These are phyloP conservation scores for Melampsora americana DNA, from an alignment of 1,284 basidiomycete genomes.

Conservation along the genomic window DNA sequence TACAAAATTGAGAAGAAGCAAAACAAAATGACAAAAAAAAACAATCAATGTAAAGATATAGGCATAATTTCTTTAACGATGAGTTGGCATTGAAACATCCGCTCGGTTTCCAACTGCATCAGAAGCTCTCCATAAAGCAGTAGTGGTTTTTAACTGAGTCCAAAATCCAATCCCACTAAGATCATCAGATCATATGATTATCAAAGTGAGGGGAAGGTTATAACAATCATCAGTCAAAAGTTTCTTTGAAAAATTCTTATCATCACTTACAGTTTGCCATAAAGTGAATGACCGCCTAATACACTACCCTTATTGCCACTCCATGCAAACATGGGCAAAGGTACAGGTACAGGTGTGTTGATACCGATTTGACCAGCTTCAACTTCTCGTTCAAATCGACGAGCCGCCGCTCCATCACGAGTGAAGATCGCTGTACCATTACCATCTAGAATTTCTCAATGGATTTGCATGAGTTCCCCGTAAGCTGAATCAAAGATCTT, in stretches of 20 bases:
- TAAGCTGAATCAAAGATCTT: conserved; percentile 47
- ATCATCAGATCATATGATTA: background rate
- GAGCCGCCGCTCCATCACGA: conserved; percentile 89
- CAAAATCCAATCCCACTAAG: conserved; percentile 41
- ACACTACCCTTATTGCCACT: conserved; percentile 85
- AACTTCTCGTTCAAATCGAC: conserved; percentile 83
- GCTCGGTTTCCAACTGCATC: conserved; percentile 38
- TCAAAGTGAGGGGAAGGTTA: background rate
- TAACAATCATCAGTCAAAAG: background rate
- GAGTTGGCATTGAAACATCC: conserved; percentile 42
- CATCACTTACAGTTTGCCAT: conserved; percentile 68
- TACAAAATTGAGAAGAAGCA: too few relatives aligned
- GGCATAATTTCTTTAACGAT: conserved; percentile 8
- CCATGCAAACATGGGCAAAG: conserved; percentile 61
- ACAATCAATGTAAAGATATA: background rate
- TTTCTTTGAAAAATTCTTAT: background rate
- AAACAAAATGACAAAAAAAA: too few relatives aligned
- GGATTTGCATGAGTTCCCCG: background rate
- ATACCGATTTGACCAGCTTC: conserved; percentile 80
- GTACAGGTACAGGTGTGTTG: conserved; percentile 79
- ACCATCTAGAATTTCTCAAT: conserved; percentile 54
- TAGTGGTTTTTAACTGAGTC: conserved; percentile 40
- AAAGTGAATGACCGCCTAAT: conserved; percentile 83
- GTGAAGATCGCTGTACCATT: conserved; percentile 98
- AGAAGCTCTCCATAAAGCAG: conserved; percentile 26